These are phyloP conservation scores for Oldenlandia corymbosa DNA, from an alignment of 257 asterid genomes.

Conservation along the genomic window DNA sequence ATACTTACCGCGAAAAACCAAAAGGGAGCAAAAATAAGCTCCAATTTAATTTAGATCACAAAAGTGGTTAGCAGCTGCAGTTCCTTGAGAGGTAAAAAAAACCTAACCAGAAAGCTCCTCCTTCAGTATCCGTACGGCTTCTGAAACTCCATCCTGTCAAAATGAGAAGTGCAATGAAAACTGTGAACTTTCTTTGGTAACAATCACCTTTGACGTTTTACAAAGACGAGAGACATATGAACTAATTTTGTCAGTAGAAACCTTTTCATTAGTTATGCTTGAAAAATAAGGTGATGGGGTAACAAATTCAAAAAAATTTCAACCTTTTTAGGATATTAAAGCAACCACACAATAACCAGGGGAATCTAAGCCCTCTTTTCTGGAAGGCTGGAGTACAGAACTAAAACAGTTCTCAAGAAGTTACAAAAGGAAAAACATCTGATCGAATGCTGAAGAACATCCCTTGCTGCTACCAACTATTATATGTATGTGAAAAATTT, in stretches of 20 bases:
- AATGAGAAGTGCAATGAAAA: slow-evolving; percentile 8
- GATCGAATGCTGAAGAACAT: no score
- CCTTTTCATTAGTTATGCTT: background rate
- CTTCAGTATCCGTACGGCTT: slow-evolving; percentile 56
- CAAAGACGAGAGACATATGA: background rate
- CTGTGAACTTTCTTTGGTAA: slow-evolving; percentile 9
- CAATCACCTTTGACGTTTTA: no score
- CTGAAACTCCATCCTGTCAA: slow-evolving; percentile 72
- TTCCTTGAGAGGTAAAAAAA: background rate
- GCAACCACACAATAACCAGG: background rate
- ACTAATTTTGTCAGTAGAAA: background rate
- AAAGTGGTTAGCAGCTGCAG: background rate
- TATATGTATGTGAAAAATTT: no score
- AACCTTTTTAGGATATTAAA: background rate
- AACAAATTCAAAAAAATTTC: background rate
- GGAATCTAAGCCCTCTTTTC: no score
- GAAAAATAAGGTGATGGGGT: background rate
- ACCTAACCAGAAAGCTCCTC: slow-evolving; percentile 34
- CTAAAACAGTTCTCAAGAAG: no score
- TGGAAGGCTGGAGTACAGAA: no score
- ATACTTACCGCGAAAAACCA: no score
- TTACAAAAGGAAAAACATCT: no score
- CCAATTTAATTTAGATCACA: background rate
- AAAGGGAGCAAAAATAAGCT: no score
- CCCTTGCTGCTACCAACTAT: no score